These are phyloP conservation scores for Discostella stelligera DNA, from an alignment of 352 stramenopile species.

Conservation along the genomic window DNA sequence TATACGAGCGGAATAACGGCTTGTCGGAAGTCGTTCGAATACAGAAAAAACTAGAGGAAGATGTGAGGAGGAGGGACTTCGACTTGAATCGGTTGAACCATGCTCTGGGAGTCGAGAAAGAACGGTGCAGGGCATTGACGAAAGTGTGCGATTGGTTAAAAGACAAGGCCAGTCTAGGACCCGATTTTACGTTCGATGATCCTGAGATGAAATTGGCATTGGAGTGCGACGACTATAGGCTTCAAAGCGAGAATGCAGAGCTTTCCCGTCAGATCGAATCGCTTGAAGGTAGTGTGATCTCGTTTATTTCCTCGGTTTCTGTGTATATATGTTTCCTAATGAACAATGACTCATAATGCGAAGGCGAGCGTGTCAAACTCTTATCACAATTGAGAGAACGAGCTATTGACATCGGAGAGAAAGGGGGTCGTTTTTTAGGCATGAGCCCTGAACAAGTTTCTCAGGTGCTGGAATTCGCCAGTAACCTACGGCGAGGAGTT, in stretches of 20 bases:
- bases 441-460: constrained; percentile 60
- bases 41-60: constrained; percentile 72
- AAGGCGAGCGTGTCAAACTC: constrained; percentile 58
- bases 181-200: constrained; percentile 59
- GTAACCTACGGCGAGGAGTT: constrained; percentile 63
- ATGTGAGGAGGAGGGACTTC: constrained; percentile 61
- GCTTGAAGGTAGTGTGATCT: constrained; percentile 54
- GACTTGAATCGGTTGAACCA: constrained; percentile 62
- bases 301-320: constrained; percentile 2
- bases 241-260: constrained; percentile 60
- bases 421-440: constrained; percentile 69
- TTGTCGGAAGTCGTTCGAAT: constrained; percentile 57
- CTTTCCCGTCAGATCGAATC: constrained; percentile 63
- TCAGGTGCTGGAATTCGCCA: constrained; percentile 77
- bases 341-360: background rate
- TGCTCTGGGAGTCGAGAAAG: constrained; percentile 51
- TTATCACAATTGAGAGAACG: constrained; percentile 61
- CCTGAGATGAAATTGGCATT: constrained; percentile 63
- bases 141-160: constrained; percentile 67
- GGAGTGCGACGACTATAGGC: constrained; percentile 37
- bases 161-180: constrained; percentile 55
- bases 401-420: constrained; percentile 68
- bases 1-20: constrained; percentile 75
- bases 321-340: background rate
- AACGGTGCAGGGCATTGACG: constrained; percentile 46